These are phyloP conservation scores for Suillus variegatus DNA, from an alignment of 768 basidiomycete genomes.

Conservation along the genomic window DNA sequence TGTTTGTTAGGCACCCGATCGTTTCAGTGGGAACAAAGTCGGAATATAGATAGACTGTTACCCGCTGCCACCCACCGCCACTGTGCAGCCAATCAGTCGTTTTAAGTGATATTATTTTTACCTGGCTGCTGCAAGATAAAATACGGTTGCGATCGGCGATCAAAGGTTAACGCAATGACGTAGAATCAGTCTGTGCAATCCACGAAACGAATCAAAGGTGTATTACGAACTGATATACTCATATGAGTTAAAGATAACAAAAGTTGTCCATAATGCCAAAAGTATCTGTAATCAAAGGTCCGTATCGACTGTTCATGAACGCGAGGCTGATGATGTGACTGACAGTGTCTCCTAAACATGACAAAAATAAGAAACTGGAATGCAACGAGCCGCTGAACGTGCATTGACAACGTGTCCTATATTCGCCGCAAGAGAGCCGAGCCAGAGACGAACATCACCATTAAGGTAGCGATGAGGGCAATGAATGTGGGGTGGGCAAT, in stretches of 20 bases:
- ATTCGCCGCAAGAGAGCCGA: slow-evolving; percentile 33
- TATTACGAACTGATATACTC: slow-evolving; percentile 6
- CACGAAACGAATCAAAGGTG: background rate
- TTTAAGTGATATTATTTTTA: background rate
- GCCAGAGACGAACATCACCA: slow-evolving; percentile 70
- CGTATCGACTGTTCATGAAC: background rate
- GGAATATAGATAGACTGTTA: background rate
- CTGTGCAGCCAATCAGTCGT: background rate
- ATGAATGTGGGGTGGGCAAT: slow-evolving; percentile 55
- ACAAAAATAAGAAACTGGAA: background rate
- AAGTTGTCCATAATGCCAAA: background rate
- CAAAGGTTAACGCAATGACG: background rate
- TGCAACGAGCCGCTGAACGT: background rate
- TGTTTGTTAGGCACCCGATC: background rate
- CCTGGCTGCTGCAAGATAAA: background rate
- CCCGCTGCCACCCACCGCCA: background rate
- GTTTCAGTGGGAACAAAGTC: background rate
- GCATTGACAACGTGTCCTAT: slow-evolving; percentile 1
- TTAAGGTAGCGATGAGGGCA: slow-evolving; percentile 53
- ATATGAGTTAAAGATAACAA: background rate
- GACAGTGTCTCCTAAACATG: background rate
- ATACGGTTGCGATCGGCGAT: background rate
- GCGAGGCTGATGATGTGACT: background rate
- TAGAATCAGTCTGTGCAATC: background rate
- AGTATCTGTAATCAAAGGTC: background rate